Conservation (phyloP, 345 rosid genomes). For the Murraya paniculata region DNA sequence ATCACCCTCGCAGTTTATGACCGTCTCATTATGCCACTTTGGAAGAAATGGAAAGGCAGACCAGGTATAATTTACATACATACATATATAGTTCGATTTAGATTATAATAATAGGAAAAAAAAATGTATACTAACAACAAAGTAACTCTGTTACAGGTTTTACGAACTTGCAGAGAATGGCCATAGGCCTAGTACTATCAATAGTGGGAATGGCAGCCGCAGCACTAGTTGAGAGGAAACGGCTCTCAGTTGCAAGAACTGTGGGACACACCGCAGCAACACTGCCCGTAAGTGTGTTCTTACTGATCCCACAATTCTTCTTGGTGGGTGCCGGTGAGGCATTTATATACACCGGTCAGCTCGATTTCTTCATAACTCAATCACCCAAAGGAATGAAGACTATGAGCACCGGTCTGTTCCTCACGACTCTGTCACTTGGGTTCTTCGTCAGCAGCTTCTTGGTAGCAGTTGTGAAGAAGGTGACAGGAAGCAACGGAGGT, state of each 20-base stretch:
- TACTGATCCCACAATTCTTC: slow-evolving; percentile 58
- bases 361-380: slow-evolving; percentile 65
- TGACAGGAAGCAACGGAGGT: slow-evolving; percentile 27
- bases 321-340: slow-evolving; percentile 64
- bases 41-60: slow-evolving; percentile 64
- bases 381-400: slow-evolving; percentile 74
- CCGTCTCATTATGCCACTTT: slow-evolving; percentile 50
- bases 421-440: slow-evolving; percentile 59
- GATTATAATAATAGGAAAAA: too few species aligned
- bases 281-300: slow-evolving; percentile 47
- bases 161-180: slow-evolving; percentile 50
- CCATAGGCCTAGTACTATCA: slow-evolving; percentile 48
- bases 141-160: slow-evolving; percentile 37
- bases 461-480: slow-evolving; percentile 46
- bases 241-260: slow-evolving; percentile 37
- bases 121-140: too few species aligned
- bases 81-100: too few species aligned
- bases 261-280: slow-evolving; percentile 20
- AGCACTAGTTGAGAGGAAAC: slow-evolving; percentile 40
- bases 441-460: slow-evolving; percentile 62
- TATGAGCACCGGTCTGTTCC: slow-evolving; percentile 73
- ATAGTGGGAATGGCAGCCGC: slow-evolving; percentile 53
- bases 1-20: slow-evolving; percentile 51
- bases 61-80: slow-evolving; percentile 34
- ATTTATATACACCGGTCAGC: slow-evolving; percentile 64